phyloP scores from a whole-genome alignment of 1,284 basidiomycete genomes.

The Rhodotorula glutinis region DNA sequence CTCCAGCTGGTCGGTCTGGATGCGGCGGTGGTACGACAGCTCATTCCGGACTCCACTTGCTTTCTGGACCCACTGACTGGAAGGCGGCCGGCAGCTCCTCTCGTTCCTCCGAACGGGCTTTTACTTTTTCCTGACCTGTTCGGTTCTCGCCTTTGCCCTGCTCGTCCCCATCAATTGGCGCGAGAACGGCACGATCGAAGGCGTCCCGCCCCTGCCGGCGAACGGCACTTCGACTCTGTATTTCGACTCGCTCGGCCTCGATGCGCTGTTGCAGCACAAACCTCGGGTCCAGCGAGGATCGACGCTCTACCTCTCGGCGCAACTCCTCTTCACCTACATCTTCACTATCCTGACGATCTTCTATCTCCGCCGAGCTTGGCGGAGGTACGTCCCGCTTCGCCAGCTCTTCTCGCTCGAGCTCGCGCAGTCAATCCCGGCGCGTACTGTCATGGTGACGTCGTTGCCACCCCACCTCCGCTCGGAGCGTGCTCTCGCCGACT shows the following conservation, averaged over 20 bases:
- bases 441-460: constrained; percentile 83
- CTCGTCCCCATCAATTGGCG: constrained; percentile 82
- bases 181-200: constrained; percentile 67
- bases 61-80: no score
- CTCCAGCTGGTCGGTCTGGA: constrained; percentile 94
- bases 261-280: constrained; percentile 28
- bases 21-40: constrained; percentile 80
- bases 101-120: constrained; percentile 95
- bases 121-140: constrained; percentile 73
- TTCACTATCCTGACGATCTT: constrained; percentile 82
- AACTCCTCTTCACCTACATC: constrained; percentile 87
- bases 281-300: constrained; percentile 44
- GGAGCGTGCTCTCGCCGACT: constrained; percentile 81
- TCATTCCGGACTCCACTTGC: no score
- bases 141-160: constrained; percentile 69
- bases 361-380: constrained; percentile 84
- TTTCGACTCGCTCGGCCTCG: constrained; percentile 40
- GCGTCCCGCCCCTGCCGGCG: constrained; percentile 51
- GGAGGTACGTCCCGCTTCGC: constrained; percentile 71
- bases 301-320: constrained; percentile 54
- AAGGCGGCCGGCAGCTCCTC: constrained; percentile 60
- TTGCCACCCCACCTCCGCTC: constrained; percentile 78
- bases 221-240: constrained; percentile 48
- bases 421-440: constrained; percentile 86
- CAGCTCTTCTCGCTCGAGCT: constrained; percentile 91